Conservation (phyloP, 345 rosid species). For the Chamaenerion angustifolium region DNA sequence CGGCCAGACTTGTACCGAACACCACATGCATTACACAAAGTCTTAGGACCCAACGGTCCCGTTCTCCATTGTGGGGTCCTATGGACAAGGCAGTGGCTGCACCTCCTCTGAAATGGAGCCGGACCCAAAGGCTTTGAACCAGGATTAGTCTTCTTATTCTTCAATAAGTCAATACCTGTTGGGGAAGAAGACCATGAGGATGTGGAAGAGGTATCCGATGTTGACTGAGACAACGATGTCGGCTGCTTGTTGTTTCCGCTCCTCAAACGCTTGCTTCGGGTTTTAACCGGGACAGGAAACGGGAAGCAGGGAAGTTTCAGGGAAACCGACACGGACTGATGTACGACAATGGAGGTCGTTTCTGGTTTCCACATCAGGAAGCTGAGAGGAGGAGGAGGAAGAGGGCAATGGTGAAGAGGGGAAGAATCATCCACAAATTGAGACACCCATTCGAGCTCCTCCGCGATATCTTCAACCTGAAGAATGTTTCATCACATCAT, state of each 20-base stretch:
- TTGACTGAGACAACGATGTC: slow-evolving; percentile 6
- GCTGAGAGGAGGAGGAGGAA: slow-evolving; percentile 12
- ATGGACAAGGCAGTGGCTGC: slow-evolving; percentile 37
- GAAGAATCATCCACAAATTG: slow-evolving; percentile 31
- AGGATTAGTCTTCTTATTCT: slow-evolving; percentile 5
- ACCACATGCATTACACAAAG: slow-evolving; percentile 37
- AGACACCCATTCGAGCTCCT: slow-evolving; percentile 34
- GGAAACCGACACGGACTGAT: slow-evolving; percentile 3
- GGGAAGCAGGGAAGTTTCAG: slow-evolving; percentile 12
- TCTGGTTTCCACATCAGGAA: neutral
- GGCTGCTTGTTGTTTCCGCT: slow-evolving; percentile 13
- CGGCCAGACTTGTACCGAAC: slow-evolving; percentile 40
- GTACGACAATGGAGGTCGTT: slow-evolving; percentile 1
- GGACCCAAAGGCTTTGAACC: neutral
- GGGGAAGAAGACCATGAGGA: slow-evolving; percentile 13
- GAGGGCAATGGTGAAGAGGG: slow-evolving; percentile 10
- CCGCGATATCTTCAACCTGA: slow-evolving; percentile 29
- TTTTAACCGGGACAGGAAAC: slow-evolving; percentile 25
- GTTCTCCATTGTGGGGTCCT: slow-evolving; percentile 39
- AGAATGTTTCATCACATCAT: neutral
- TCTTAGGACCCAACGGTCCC: slow-evolving; percentile 34
- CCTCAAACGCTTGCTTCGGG: slow-evolving; percentile 29
- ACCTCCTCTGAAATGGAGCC: slow-evolving; percentile 19
- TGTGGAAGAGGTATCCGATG: slow-evolving; percentile 16
- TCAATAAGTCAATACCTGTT: slow-evolving; percentile 9